Evolutionary conservation across 2,329 filamentous ascomycete genomes (phyloP), one percentile per base, ranked within the genome.

Genomic region (Lasiodiplodia hormozganensis): DNA sequence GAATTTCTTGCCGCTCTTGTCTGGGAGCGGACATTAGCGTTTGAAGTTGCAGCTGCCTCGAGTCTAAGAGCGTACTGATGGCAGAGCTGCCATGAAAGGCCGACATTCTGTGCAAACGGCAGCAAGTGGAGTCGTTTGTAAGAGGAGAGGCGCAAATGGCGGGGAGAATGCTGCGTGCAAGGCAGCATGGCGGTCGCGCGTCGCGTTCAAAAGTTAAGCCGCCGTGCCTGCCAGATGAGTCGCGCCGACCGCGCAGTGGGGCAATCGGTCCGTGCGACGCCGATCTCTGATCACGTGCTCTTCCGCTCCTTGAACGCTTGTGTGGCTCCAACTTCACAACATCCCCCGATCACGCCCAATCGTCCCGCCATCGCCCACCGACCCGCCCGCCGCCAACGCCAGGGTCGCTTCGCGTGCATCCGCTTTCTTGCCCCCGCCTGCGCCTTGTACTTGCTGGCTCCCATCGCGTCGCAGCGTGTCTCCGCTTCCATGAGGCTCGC

Each of bases 401-500:
- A 51, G 58, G 58, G 58, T 62, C 43, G 56, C 65, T 57, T 52
- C 43, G 65, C 54, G 65, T 57, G 65, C 65, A 43, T 67, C 54
- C 47, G 65, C 21, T 40, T 51, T 25, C n/a, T 60, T 43, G 40
- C 28, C 34, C 14, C 40, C 40, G 51, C 52, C 58, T 51, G 67
- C 58, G 67, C 58, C 52, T 40, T 25, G 43, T 47, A 25, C 49
- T 47, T 60, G 52, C 31, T 69, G 31, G 38, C 47, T 40, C 60
- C 62, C 68, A 40, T 52, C 68, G 36, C 56, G 53, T 65, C 34
- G 38, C 52, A 31, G 77, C 80, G 76, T 81, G 80, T 82, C 82
- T 83, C 84, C 76, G 77, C 87, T 90, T 92, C 93, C 87, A 90
- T 90, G 90, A 88, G 92, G 88, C 89, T 92, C 84, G 91, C 92